phyloP scores from a whole-genome alignment of 148 eudicot genomes.

The Vaccinium myrtillus region DNA sequence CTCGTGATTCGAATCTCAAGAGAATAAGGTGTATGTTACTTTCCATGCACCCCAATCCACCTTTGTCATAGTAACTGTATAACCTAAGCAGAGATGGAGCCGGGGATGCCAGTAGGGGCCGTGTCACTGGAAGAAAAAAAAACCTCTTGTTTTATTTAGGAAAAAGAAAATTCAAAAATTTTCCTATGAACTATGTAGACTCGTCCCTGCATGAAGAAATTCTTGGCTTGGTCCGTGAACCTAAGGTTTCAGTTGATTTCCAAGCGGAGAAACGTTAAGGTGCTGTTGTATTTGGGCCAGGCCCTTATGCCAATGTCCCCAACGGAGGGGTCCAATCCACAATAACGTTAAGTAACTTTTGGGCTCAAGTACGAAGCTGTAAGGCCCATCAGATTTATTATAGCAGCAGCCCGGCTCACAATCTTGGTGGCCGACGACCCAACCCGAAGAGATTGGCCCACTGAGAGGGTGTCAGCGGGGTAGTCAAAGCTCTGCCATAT shows the following conservation, averaged over 20 bases:
- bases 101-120: too few species aligned
- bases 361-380: conserved; percentile 30
- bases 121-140: too few species aligned
- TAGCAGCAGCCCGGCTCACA: conserved; percentile 29
- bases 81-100: not conserved
- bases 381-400: conserved; percentile 27
- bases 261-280: conserved; percentile 43
- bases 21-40: conserved; percentile 36
- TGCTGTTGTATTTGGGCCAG: conserved; percentile 39
- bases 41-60: conserved; percentile 40
- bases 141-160: too few species aligned
- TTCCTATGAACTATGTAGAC: too few species aligned
- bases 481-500: conserved; percentile 35
- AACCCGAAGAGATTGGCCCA: conserved; percentile 26
- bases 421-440: conserved; percentile 12
- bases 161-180: too few species aligned
- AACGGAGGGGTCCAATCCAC: not conserved
- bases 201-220: too few species aligned
- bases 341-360: not conserved
- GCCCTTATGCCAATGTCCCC: not conserved
- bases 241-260: conserved; percentile 48
- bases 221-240: not conserved
- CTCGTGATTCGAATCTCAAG: conserved; percentile 17
- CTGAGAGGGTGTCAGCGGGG: conserved; percentile 31
- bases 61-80: conserved; percentile 30